Evolutionary conservation across 768 basidiomycete genomes (phyloP).

Genomic region (Lactarius indigo): DNA sequence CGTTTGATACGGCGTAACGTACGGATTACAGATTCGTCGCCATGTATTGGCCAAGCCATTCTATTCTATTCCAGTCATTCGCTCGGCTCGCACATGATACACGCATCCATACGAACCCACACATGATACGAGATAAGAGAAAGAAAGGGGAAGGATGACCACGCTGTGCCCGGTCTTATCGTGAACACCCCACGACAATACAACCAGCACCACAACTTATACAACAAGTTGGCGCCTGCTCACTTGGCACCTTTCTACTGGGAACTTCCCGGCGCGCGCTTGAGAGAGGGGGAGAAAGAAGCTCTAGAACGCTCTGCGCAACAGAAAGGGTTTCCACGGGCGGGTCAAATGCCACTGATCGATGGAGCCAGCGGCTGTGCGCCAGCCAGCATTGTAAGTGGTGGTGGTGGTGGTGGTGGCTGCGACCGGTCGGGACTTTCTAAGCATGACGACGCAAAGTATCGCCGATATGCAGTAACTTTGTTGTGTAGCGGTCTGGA

Average conservation of each 20-base stretch:
- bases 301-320: background rate
- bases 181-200: background rate
- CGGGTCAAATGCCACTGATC: background rate
- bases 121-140: background rate
- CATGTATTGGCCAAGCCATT: background rate
- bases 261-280: background rate
- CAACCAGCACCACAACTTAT: background rate
- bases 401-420: background rate
- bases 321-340: background rate
- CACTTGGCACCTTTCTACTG: background rate
- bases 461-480: background rate
- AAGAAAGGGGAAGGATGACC: background rate
- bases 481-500: too few relatives aligned
- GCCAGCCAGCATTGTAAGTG: background rate
- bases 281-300: background rate
- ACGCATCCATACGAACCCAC: background rate
- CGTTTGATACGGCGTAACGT: background rate
- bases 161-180: background rate
- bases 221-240: background rate
- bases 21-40: background rate
- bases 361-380: background rate
- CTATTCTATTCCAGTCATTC: background rate
- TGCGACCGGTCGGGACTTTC: background rate
- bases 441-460: background rate
- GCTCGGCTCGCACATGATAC: background rate